Conservation (phyloP, 2,329 filamentous ascomycete genomes). For the Sclerotinia minor region DNA sequence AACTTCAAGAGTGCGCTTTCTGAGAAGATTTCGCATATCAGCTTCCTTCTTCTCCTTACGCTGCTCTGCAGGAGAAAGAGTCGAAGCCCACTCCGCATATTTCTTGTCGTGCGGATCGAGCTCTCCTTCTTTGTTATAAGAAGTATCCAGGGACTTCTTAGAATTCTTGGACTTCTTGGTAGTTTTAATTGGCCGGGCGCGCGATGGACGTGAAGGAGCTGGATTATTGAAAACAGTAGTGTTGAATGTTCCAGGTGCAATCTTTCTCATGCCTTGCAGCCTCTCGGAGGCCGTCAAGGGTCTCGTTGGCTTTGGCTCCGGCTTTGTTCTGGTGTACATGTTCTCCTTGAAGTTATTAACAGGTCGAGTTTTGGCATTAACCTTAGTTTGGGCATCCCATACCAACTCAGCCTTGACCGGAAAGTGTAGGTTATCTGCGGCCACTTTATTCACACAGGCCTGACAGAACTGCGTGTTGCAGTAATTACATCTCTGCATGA, state of each 20-base stretch:
- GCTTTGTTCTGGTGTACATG: background rate
- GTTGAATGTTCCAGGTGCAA: background rate
- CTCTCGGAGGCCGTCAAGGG: conserved; percentile 1
- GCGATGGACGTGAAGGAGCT: background rate
- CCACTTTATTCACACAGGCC: background rate
- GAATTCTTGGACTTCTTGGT: background rate
- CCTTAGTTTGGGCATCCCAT: conserved; percentile 7
- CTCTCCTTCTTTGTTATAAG: background rate
- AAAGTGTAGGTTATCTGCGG: background rate
- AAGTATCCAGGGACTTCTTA: too few relatives aligned
- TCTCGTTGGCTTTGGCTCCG: background rate
- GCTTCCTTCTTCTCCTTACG: conserved; percentile 9
- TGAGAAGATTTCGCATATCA: background rate
- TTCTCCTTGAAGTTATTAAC: background rate
- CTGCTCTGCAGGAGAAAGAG: background rate
- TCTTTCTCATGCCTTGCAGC: background rate
- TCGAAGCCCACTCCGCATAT: background rate
- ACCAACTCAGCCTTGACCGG: conserved; percentile 3
- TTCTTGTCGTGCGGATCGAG: background rate
- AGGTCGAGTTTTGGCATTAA: background rate
- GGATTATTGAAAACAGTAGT: background rate
- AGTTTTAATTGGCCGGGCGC: background rate
- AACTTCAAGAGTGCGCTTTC: background rate
- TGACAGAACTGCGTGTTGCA: conserved; percentile 14
- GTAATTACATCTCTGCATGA: conserved; percentile 9